Base-by-base conservation (phyloP, 305 asterid genomes). In the Nicotiana rustica region DNA sequence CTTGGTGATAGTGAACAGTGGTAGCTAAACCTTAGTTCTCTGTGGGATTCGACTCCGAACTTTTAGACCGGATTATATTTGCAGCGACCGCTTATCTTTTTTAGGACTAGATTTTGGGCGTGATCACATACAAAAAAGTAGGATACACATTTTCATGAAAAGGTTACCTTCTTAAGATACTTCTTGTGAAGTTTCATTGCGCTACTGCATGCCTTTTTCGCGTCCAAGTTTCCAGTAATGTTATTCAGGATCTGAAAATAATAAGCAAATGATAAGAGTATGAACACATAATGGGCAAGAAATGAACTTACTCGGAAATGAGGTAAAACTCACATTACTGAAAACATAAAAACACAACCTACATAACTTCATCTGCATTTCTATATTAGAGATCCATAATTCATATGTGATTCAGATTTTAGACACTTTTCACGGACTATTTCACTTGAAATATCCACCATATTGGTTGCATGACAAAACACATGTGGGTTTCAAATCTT, bases 181-280 rank as follows among this genome's bases (percentile, higher is more conserved):
- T 95, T 92, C 91, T 93, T 95, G 88, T 93, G 98, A 85, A 95
- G 94, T 86, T 95, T 95, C 91, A 95, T 82, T 76, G 98, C 97
- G 14, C 92, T 91, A 6, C 69, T 77, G 81, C 97, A 95, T 13
- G 98, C 98, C 79, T 92, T 93, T 84, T 83, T 95, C 36, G 97
- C 98, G 71, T 95, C 98, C 79, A 95, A 84, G 84, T 89, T 91
- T 65, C 98, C 98, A 33, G 97, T 92, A 25, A 91, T 88, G 85
- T 95, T 97, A 61, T 93, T 93, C 87, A 95, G 77, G 73, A 95
- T 95, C 97, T 95, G 90, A 77, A 60, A 41, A 79, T 44, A 71
- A 44, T 44, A 47, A 71, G 78, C 78, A 71, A 71, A 47, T 0
- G 4, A 71, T 18, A n/a, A 60, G 31, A 8, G 66, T 60, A 18